Evolutionary conservation across 352 stramenopile genomes (phyloP), one percentile per base, ranked within the genome.

Genomic region (Elongisporangium senticosum): DNA sequence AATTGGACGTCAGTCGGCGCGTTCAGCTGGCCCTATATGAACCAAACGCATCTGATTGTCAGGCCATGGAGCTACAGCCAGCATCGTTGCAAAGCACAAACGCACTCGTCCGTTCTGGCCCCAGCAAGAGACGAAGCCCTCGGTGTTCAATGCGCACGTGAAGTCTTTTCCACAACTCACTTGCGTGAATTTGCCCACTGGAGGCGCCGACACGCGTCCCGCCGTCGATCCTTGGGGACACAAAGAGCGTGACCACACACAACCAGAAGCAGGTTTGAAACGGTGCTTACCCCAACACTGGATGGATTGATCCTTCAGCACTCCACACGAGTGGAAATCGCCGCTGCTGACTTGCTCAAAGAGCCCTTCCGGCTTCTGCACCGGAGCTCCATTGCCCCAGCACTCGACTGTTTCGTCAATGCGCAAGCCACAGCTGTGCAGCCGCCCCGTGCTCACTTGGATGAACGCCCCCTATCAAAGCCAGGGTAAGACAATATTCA

Each of bases 291-390:
- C 83, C 86, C 86, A 95, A 61, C 85, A 95, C 39, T 86, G 62
- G 6, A 93, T 53, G 2, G 77, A 73, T 51, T 89, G 72, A 68
- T 93, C 85, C 55, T 92, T 95, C 59, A 89, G 76, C 21, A 95
- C 62, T 7, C 80, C 83, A 33, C 86, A 94, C 37, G 81, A 77
- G 64, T 95, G 83, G 60, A 91, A 91, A 49, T 89, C 77, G 8
- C 85, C 85, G 33, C 76, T 84, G 71, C 79, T 92, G 63, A 95
- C 81, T 63, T 94, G 84, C 37, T 89, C 75, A 59, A 91, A 95
- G 3, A 90, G 63, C 4, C 86, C 86, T 24, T 71, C 66, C 11
- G 85, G 85, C 8, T 64, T 74, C 55, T 69, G 73, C 20, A 74
- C 63, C 1, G 78, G 71, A 0, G 79, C 75, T 2, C 78, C 75